phyloP scores from a whole-genome alignment of 345 rosid genomes.

The Carallia pectinifolia region DNA sequence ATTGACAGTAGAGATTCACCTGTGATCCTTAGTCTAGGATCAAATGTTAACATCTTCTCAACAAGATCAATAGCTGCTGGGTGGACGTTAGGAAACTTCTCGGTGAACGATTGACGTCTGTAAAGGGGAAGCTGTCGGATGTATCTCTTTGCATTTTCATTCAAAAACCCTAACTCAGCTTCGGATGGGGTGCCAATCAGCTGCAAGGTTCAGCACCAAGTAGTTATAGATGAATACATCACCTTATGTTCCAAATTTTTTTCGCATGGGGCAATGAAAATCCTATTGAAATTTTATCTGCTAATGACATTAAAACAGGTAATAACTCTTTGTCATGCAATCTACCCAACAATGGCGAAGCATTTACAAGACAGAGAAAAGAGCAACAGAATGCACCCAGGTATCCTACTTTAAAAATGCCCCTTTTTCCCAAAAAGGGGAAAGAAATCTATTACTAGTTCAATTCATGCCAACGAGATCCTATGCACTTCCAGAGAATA shows the following conservation, averaged over 20 bases:
- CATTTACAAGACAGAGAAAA: too few relatives aligned
- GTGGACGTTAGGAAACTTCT: constrained; percentile 67
- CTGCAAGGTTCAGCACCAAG: constrained; percentile 40
- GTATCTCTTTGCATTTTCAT: constrained; percentile 79
- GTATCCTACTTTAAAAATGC: too few relatives aligned
- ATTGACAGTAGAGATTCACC: constrained; percentile 38
- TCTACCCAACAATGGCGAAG: too few relatives aligned
- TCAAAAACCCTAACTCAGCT: constrained; percentile 66
- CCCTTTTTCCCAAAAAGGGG: too few relatives aligned
- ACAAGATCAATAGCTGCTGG: constrained; percentile 74
- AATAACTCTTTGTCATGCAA: neutral
- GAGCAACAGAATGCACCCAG: too few relatives aligned
- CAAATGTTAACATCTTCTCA: constrained; percentile 88
- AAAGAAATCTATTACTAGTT: neutral
- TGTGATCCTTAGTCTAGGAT: constrained; percentile 72
- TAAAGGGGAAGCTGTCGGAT: constrained; percentile 53
- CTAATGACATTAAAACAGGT: neutral
- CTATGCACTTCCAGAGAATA: too few relatives aligned
- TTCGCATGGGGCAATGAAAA: neutral
- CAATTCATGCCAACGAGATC: neutral
- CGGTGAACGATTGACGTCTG: constrained; percentile 67
- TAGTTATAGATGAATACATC: constrained; percentile 4
- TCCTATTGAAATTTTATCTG: too few relatives aligned
- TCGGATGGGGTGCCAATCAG: constrained; percentile 86
- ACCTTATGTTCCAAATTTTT: constrained; percentile 2